These are phyloP conservation scores for Thyridium curvatum DNA, from an alignment of 2,329 filamentous ascomycete genomes.

Conservation along the genomic window DNA sequence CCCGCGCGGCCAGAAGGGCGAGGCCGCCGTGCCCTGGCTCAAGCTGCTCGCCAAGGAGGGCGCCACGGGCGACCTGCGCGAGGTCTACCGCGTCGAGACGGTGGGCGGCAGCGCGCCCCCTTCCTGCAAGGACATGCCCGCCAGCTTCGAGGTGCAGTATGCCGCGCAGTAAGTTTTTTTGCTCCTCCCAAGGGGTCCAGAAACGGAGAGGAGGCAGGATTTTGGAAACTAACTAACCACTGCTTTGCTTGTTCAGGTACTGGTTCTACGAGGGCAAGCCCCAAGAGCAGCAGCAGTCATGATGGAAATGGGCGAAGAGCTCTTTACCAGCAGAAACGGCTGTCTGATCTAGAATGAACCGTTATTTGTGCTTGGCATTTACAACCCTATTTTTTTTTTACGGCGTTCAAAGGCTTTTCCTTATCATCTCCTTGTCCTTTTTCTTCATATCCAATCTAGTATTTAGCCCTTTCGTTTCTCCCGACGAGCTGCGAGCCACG, in stretches of 20 bases:
- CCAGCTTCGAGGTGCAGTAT: slow-evolving; percentile 70
- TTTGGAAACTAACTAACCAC: slow-evolving; percentile 1
- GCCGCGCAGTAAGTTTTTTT: slow-evolving; percentile 68
- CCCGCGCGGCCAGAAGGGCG: slow-evolving; percentile 51
- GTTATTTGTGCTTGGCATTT: too few species aligned
- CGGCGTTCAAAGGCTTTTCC: too few species aligned
- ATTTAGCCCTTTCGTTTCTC: too few species aligned
- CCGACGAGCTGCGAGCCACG: too few species aligned
- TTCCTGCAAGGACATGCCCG: slow-evolving; percentile 60
- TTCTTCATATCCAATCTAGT: too few species aligned
- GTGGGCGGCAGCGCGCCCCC: slow-evolving; percentile 72
- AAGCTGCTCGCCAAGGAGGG: slow-evolving; percentile 53
- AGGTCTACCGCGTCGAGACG: slow-evolving; percentile 80
- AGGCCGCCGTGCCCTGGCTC: slow-evolving; percentile 74
- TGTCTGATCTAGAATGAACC: too few species aligned
- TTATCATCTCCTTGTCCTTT: too few species aligned
- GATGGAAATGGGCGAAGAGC: too few species aligned
- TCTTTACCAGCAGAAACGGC: too few species aligned
- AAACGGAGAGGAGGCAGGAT: too few species aligned
- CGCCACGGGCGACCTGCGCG: slow-evolving; percentile 58
- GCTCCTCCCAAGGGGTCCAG: neutral
- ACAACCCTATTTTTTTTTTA: too few species aligned
- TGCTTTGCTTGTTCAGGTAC: slow-evolving; percentile 20
- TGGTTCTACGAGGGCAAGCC: slow-evolving; percentile 27
- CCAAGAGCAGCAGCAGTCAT: too few species aligned